Percentiles rank a stretch among this genome's conserved stretches.
phyloP scores from a whole-genome alignment of 1,284 basidiomycete species.

The Golubevia pallescens region DNA sequence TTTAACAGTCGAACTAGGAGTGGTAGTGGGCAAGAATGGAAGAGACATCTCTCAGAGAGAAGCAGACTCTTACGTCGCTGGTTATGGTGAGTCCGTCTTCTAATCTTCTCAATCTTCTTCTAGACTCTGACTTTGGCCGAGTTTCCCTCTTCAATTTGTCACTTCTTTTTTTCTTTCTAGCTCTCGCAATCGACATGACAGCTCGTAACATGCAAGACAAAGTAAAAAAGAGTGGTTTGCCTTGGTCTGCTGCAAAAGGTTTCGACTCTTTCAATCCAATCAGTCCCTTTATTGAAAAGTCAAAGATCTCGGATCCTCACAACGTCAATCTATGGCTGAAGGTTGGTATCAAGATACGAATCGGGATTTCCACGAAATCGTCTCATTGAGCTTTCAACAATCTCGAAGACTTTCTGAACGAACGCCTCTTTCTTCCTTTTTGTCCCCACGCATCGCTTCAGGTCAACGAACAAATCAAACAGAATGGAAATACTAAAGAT shows the following conservation, averaged over 20 bases:
- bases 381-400: background rate
- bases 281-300: conserved; percentile 81
- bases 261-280: conserved; percentile 89
- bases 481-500: conserved; percentile 81
- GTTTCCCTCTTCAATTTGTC: background rate
- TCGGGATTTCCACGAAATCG: background rate
- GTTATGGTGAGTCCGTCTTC: conserved; percentile 76
- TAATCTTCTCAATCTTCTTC: background rate
- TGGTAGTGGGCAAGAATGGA: conserved; percentile 87
- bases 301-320: conserved; percentile 74
- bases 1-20: conserved; percentile 84
- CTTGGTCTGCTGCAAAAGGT: conserved; percentile 91
- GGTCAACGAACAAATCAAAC: conserved; percentile 83
- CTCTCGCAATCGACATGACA: conserved; percentile 92
- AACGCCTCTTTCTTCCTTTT: background rate
- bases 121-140: background rate
- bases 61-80: conserved; percentile 81
- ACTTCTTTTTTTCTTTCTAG: conserved; percentile 66
- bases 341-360: conserved; percentile 65
- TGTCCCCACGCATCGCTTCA: conserved; percentile 53
- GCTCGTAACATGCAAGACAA: conserved; percentile 92
- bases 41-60: conserved; percentile 78
- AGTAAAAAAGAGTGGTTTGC: conserved; percentile 88
- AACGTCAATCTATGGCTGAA: conserved; percentile 79
- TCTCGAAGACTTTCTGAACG: background rate